These are phyloP conservation scores for Elongisporangium anandrum DNA, from an alignment of 352 stramenopile species.

Conservation along the genomic window DNA sequence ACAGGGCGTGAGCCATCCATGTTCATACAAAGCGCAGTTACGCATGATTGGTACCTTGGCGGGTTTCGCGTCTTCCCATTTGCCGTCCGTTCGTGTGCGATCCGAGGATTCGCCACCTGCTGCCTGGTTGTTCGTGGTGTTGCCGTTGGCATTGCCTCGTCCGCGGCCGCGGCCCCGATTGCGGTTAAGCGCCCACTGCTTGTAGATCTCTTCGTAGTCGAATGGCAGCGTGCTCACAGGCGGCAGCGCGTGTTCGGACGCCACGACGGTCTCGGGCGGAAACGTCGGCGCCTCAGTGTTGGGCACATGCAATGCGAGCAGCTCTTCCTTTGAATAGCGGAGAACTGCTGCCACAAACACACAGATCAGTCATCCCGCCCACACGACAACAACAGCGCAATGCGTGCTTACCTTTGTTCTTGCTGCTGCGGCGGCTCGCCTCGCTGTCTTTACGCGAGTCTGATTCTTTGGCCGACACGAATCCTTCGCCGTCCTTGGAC, in stretches of 20 bases:
- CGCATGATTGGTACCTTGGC: conserved; percentile 13
- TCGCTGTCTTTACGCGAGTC: conserved; percentile 19
- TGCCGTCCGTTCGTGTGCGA: conserved; percentile 39
- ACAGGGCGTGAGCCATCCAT: not conserved
- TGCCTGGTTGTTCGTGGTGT: conserved; percentile 11
- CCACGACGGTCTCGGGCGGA: conserved; percentile 57
- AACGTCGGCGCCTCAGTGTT: conserved; percentile 47
- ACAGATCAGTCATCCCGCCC: not conserved
- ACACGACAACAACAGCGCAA: too few species aligned
- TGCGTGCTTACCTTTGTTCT: conserved; percentile 77
- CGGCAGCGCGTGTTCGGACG: conserved; percentile 57
- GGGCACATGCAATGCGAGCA: conserved; percentile 66
- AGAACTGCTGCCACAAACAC: conserved; percentile 27
- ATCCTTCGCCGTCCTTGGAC: conserved; percentile 84
- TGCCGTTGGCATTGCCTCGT: conserved; percentile 33
- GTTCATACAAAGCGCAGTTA: not conserved
- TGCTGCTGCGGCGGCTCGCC: conserved; percentile 32
- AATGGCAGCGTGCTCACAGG: conserved; percentile 75
- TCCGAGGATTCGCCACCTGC: conserved; percentile 28
- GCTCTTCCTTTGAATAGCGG: conserved; percentile 77
- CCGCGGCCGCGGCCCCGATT: conserved; percentile 74
- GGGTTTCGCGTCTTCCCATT: conserved; percentile 50
- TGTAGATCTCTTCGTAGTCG: conserved; percentile 87
- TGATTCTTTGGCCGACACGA: conserved; percentile 59
- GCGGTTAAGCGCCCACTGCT: conserved; percentile 80